phyloP scores from a whole-genome alignment of 257 asterid genomes.

The Nemophila menziesii region DNA sequence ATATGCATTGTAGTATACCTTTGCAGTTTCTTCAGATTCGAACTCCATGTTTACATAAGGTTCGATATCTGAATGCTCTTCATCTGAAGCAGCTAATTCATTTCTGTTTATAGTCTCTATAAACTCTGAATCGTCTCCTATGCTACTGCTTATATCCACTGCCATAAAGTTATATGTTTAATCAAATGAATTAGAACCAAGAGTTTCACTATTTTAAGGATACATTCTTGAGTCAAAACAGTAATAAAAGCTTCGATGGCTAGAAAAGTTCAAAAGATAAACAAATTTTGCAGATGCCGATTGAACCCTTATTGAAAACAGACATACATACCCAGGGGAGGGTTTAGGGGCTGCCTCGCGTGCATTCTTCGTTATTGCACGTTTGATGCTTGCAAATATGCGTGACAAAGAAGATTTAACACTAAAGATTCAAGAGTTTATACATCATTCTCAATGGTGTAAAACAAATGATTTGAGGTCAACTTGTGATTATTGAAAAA shows the following conservation, averaged over 20 bases:
- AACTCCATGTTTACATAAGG: constrained; percentile 22
- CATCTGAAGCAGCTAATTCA: constrained; percentile 3
- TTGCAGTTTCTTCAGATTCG: constrained; percentile 28
- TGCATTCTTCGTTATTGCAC: no score
- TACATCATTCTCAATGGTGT: no score
- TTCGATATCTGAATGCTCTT: constrained; percentile 11
- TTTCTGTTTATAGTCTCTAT: constrained; percentile 12
- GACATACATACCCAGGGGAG: neutral
- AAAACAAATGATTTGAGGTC: no score
- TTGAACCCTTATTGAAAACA: neutral
- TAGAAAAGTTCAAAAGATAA: no score
- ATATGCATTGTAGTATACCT: constrained; percentile 19
- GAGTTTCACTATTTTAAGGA: neutral
- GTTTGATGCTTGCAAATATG: no score
- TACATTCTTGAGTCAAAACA: no score
- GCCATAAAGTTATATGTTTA: neutral
- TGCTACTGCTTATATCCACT: constrained; percentile 18
- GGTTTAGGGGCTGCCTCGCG: no score
- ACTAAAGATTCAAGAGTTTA: no score
- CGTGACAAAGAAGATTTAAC: no score
- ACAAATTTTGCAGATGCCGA: no score
- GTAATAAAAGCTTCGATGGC: no score
- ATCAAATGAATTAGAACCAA: neutral
- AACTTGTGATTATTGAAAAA: no score
- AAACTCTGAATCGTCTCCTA: constrained; percentile 5